These are phyloP conservation scores for Aspergillus sp. DNA, from an alignment of 2,329 filamentous ascomycete genomes.

Conservation along the genomic window DNA sequence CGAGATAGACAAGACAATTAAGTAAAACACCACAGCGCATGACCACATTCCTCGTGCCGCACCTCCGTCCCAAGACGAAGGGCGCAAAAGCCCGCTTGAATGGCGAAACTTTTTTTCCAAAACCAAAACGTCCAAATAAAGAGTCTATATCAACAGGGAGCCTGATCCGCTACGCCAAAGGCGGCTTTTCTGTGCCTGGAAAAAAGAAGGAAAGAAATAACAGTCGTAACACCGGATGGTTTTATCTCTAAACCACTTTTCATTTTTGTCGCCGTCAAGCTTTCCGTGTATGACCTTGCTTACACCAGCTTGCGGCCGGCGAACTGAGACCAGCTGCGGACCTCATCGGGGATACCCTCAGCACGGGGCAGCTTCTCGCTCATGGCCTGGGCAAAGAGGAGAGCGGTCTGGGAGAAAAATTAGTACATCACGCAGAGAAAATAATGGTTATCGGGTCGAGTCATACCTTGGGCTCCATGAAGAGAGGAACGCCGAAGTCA, in stretches of 20 bases:
- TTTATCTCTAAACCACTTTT: constrained; percentile 23
- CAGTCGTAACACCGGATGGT: constrained; percentile 14
- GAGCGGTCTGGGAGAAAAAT: constrained; percentile 68
- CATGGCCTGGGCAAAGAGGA: constrained; percentile 96
- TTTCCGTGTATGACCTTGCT: constrained; percentile 15
- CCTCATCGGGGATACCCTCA: constrained; percentile 87
- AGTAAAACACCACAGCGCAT: constrained; percentile 11
- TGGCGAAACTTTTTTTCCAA: constrained; percentile 5
- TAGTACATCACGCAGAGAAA: constrained; percentile 16
- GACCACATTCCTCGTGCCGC: constrained; percentile 13
- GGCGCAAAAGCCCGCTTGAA: constrained; percentile 8
- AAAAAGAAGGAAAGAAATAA: constrained; percentile 3
- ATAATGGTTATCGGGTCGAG: background rate
- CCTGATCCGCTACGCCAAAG: constrained; percentile 27
- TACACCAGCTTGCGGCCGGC: constrained; percentile 65
- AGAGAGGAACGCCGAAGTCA: constrained; percentile 94
- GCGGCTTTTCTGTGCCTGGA: constrained; percentile 19
- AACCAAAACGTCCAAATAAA: constrained; percentile 16
- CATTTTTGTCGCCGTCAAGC: background rate
- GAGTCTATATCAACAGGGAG: constrained; percentile 31
- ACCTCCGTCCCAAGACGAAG: constrained; percentile 4
- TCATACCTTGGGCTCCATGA: constrained; percentile 95
- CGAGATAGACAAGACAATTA: constrained; percentile 9
- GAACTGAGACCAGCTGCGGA: constrained; percentile 93
- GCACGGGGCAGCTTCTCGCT: constrained; percentile 87